Evolutionary conservation across 1,139 yeast genomes (phyloP), one percentile per base, ranked within the genome.

Genomic region (Blastobotrys capitulatus): DNA sequence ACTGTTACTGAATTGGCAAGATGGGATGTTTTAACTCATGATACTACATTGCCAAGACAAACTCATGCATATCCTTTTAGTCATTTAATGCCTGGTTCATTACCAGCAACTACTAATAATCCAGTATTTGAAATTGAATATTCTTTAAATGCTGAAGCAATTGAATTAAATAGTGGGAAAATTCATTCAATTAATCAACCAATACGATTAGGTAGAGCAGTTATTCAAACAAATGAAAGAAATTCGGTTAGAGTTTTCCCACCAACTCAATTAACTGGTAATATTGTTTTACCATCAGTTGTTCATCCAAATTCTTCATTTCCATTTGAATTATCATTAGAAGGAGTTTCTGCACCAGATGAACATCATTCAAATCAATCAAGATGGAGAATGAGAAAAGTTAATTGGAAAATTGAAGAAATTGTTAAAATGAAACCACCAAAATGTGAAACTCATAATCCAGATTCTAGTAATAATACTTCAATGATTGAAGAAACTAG

Each of bases 391-490:
- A 83, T 94, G 90, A 76, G 97, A 48, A 86, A 89, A 65, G 68
- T 92, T 47, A 76, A 76, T 51, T 92, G 98, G 97, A 76, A 89
- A 58, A 76, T 92, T n/a, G 96, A 90, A 62, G 98, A 92, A 64
- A 76, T 76, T 43, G 76, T 82, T 13, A 80, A 82, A 59, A 74
- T 88, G 31, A 73, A 77, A 55, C 78, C 82, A 1, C 41, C 49
- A 19, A 32, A 50, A 4, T 60, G 63, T 44, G 16, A n/a, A n/a
- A 46, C 46, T 31, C 56, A 45, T 49, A 47, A 38, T 45, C 47
- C 51, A 15, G 20, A 18, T 16, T n/a, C n/a, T n/a, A n/a, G n/a
- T n/a, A 41, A 16, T 7, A 39, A 19, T 15, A 38, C 29, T 36
- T 25, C 40, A 18, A 25, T 44, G 26, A 13, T 82, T 6, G 94